phyloP scores from a whole-genome alignment of 78 protist species.

The Capsaspora owczarzaki region DNA sequence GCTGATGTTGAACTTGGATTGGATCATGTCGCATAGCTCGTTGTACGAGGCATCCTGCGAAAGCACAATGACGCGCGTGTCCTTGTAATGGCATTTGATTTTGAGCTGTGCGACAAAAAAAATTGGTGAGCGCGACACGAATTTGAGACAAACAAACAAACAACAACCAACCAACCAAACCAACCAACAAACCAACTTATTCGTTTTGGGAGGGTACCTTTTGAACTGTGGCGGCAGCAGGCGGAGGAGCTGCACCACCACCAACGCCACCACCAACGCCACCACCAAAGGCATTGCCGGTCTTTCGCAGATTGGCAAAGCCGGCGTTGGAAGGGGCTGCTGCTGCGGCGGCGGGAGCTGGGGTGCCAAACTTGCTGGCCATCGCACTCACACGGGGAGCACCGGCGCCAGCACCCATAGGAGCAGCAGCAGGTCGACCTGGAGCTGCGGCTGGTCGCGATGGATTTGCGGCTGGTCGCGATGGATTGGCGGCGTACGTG shows the following conservation, averaged over 20 bases:
- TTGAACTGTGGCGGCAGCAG: not conserved
- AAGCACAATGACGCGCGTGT: not conserved
- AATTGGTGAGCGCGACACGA: no score
- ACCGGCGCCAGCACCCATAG: not conserved
- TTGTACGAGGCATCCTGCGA: not conserved
- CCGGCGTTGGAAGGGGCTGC: not conserved
- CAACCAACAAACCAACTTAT: no score
- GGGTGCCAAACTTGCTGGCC: not conserved
- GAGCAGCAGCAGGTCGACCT: not conserved
- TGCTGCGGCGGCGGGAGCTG: not conserved
- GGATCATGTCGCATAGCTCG: not conserved
- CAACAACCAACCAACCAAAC: no score
- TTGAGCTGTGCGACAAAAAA: not conserved
- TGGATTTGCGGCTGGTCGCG: no score
- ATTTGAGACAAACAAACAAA: no score
- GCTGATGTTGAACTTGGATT: not conserved
- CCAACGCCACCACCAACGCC: not conserved
- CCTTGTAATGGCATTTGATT: slow-evolving; percentile 10
- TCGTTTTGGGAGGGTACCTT: no score
- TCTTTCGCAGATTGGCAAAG: not conserved
- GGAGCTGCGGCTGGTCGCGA: no score
- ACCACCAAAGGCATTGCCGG: not conserved
- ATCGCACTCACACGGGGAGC: not conserved
- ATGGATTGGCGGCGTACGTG: no score
- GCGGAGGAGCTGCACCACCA: not conserved